Evolutionary conservation across 2,329 filamentous ascomycete genomes (phyloP).

Genomic region (Hortaea werneckii): DNA sequence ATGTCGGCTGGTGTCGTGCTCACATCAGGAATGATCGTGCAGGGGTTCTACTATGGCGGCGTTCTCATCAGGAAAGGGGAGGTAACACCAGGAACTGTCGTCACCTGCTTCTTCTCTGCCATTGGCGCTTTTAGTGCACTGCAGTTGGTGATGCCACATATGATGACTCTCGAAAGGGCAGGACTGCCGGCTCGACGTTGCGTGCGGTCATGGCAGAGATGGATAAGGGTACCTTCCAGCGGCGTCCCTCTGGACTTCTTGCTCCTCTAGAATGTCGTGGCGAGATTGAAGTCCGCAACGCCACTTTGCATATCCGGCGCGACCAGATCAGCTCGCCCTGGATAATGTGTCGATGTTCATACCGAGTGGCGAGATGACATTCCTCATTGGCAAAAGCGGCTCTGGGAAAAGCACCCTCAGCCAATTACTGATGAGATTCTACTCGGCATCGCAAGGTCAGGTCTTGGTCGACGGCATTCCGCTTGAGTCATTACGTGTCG

Average conservation of each 20-base stretch:
- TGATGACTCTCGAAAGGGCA: conserved; percentile 72
- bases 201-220: conserved; percentile 33
- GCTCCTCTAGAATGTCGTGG: conserved; percentile 44
- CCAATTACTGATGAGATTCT: conserved; percentile 70
- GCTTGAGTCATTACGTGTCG: conserved; percentile 50
- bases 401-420: conserved; percentile 87
- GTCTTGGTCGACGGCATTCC: conserved; percentile 59
- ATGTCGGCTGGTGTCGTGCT: conserved; percentile 64
- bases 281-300: conserved; percentile 59
- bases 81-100: conserved; percentile 53
- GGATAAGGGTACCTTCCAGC: conserved; percentile 11
- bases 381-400: conserved; percentile 76
- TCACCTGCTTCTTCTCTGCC: conserved; percentile 79
- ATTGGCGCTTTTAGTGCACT: conserved; percentile 67
- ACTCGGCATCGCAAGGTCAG: conserved; percentile 53
- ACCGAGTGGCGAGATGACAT: conserved; percentile 60
- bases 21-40: conserved; percentile 68
- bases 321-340: conserved; percentile 51
- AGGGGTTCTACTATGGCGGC: conserved; percentile 83
- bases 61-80: conserved; percentile 53
- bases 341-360: conserved; percentile 57
- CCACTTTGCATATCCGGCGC: conserved; percentile 58
- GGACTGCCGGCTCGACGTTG: conserved; percentile 59
- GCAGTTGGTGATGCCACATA: conserved; percentile 63
- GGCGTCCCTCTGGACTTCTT: conserved; percentile 11